These are phyloP conservation scores for Yamadazyma takamatsuzukensis DNA, from an alignment of 805 yeast species.

Conservation along the genomic window DNA sequence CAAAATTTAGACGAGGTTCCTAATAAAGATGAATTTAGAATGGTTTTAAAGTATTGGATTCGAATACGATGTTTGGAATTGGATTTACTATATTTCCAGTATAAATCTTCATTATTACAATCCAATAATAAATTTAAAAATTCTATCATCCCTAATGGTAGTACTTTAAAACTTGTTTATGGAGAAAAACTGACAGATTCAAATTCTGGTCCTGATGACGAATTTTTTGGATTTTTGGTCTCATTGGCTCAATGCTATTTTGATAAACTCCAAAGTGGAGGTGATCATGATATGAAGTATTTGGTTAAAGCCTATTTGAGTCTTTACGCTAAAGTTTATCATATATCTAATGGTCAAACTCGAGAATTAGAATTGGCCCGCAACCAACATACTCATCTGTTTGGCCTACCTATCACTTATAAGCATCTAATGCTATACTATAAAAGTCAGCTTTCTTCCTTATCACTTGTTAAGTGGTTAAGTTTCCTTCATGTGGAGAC, in stretches of 20 bases:
- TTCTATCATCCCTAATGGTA: constrained; percentile 21
- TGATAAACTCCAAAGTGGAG: constrained; percentile 9
- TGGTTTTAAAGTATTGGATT: constrained; percentile 22
- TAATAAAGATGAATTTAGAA: constrained; percentile 12
- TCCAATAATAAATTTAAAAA: constrained; percentile 19
- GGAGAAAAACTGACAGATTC: constrained; percentile 12
- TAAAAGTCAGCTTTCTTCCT: constrained; percentile 15
- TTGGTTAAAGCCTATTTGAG: constrained; percentile 8
- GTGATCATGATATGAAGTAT: not conserved
- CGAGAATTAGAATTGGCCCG: not conserved
- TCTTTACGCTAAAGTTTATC: constrained; percentile 5
- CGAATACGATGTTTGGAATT: constrained; percentile 25
- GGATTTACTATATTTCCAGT: constrained; percentile 24
- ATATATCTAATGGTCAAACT: not conserved
- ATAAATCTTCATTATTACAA: constrained; percentile 22
- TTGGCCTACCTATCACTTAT: not conserved
- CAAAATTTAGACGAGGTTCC: not conserved
- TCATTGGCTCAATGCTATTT: constrained; percentile 16
- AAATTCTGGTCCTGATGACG: constrained; percentile 4
- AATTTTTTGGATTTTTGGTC: constrained; percentile 1
- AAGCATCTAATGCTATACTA: constrained; percentile 2
- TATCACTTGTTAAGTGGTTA: constrained; percentile 21
- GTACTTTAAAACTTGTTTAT: constrained; percentile 15
- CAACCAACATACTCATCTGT: not conserved
- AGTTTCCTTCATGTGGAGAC: constrained; percentile 23